Conservation (phyloP, 257 asterid species). For the Misopates orontium region DNA sequence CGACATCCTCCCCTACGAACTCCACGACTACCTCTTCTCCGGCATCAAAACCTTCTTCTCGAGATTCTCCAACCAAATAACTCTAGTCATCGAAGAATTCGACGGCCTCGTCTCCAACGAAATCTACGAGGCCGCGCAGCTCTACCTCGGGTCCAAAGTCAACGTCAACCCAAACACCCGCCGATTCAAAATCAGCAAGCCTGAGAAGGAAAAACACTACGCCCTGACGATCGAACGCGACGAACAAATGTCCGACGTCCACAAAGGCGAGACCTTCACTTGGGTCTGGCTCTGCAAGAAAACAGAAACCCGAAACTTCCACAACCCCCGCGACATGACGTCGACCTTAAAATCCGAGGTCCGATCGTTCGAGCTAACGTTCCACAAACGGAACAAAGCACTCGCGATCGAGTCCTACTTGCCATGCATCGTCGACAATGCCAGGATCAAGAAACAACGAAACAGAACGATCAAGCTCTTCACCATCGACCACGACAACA, state of each 20-base stretch:
- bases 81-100: conserved; percentile 57
- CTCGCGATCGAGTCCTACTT: conserved; percentile 45
- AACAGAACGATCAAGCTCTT: conserved; percentile 49
- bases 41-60: conserved; percentile 37
- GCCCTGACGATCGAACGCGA: conserved; percentile 43
- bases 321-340: conserved; percentile 43
- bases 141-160: conserved; percentile 47
- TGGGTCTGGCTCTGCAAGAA: conserved; percentile 52
- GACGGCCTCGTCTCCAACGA: conserved; percentile 52
- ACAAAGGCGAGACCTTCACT: conserved; percentile 40
- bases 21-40: conserved; percentile 45
- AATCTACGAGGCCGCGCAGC: conserved; percentile 59
- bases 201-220: conserved; percentile 44
- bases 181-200: conserved; percentile 56
- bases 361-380: conserved; percentile 53
- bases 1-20: conserved; percentile 45
- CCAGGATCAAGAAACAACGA: conserved; percentile 36
- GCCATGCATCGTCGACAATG: conserved; percentile 37
- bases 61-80: conserved; percentile 48
- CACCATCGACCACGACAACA: conserved; percentile 40
- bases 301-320: conserved; percentile 25
- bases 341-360: conserved; percentile 42
- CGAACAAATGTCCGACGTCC: conserved; percentile 42
- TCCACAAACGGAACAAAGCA: conserved; percentile 46
- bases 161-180: conserved; percentile 44